Conservation (phyloP, 345 rosid genomes). For the Crucihimalaya himalaica region DNA sequence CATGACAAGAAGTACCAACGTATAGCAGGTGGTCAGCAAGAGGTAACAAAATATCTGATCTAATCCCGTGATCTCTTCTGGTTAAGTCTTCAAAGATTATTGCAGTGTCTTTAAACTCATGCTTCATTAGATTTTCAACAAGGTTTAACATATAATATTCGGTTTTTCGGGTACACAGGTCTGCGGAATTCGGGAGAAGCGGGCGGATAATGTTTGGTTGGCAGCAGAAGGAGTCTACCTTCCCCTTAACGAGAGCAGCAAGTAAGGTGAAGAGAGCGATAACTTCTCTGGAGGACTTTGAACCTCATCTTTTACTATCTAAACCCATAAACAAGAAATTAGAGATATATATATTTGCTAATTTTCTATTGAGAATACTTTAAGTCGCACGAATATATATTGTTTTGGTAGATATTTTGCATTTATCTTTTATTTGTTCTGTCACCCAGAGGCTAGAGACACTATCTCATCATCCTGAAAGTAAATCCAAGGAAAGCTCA, state of each 20-base stretch:
- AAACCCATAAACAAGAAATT: slow-evolving; percentile 30
- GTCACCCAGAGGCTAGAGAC: neutral
- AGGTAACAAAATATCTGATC: slow-evolving; percentile 50
- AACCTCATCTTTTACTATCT: slow-evolving; percentile 23
- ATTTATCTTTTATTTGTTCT: neutral
- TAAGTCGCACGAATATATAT: slow-evolving; percentile 24
- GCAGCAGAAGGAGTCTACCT: slow-evolving; percentile 98
- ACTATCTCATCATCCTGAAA: neutral
- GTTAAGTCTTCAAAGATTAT: neutral
- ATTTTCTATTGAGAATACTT: slow-evolving; percentile 8
- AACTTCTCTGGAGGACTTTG: slow-evolving; percentile 10
- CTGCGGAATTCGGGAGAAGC: slow-evolving; percentile 84
- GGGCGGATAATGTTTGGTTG: slow-evolving; percentile 85
- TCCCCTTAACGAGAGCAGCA: slow-evolving; percentile 63
- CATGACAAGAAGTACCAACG: slow-evolving; percentile 95
- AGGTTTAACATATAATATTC: neutral
- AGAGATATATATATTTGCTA: slow-evolving; percentile 28
- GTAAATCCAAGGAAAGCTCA: neutral
- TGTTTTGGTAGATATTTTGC: slow-evolving; percentile 25
- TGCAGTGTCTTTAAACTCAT: neutral
- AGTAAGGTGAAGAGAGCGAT: slow-evolving; percentile 25
- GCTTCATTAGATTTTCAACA: neutral
- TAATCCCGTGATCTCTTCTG: neutral
- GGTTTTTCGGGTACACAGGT: slow-evolving; percentile 48
- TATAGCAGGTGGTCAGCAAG: slow-evolving; percentile 99